A percentile compares a stretch with the other conserved stretches of the same genome.
Conservation (phyloP, 768 basidiomycete species). For the Boletus vermiculosoides region DNA sequence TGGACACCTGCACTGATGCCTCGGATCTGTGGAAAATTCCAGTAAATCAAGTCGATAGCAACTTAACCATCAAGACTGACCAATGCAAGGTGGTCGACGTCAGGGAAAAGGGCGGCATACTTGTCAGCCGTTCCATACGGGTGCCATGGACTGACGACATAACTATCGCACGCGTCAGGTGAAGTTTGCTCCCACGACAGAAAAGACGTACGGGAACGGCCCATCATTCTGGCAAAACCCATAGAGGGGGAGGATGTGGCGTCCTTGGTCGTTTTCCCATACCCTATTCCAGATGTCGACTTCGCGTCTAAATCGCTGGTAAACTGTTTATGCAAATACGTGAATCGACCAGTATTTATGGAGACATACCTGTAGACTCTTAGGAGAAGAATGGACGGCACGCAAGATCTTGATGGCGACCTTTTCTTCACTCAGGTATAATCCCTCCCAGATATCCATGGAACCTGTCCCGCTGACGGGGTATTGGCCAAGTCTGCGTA, state of each 20-base stretch:
- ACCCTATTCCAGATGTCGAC: conserved; percentile 54
- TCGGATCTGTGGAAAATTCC: conserved; percentile 37
- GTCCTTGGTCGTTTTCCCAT: conserved; percentile 51
- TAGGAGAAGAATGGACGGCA: conserved; percentile 47
- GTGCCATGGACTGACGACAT: conserved; percentile 61
- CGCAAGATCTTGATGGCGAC: conserved; percentile 58
- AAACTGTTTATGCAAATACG: conserved; percentile 2
- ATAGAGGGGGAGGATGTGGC: conserved; percentile 55
- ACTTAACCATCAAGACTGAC: conserved; percentile 26
- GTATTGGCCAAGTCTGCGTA: conserved; percentile 45
- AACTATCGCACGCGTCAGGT: conserved; percentile 33
- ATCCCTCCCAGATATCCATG: conserved; percentile 57
- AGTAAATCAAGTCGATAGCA: neutral
- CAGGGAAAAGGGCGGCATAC: conserved; percentile 43
- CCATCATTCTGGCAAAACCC: conserved; percentile 57
- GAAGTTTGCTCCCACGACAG: neutral
- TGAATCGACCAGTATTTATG: neutral
- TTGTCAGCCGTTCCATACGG: conserved; percentile 48
- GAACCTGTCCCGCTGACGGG: conserved; percentile 51
- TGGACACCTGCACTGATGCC: conserved; percentile 46
- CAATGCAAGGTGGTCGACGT: conserved; percentile 43
- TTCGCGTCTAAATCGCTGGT: conserved; percentile 52
- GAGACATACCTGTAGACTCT: conserved; percentile 40
- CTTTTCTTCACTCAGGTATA: conserved; percentile 52
- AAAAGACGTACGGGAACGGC: conserved; percentile 48